phyloP scores from a whole-genome alignment of 1,284 basidiomycete species.

The Marasmius oreades region DNA sequence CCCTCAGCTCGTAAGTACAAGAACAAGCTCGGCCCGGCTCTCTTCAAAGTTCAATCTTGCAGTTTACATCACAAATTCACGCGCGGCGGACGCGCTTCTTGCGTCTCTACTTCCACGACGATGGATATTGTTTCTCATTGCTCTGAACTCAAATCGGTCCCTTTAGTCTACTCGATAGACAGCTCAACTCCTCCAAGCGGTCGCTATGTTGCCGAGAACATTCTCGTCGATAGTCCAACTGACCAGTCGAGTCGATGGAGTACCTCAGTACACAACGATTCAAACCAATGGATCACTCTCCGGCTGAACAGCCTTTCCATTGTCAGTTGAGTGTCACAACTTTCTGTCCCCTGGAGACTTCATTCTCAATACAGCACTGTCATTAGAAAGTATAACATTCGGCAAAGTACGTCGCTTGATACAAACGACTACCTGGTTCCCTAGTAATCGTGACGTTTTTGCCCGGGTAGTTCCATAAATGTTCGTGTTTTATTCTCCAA shows the following conservation, averaged over 20 bases:
- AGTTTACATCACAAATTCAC: no score
- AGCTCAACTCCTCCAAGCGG: constrained; percentile 68
- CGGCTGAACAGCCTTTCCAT: constrained; percentile 53
- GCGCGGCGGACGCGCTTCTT: no score
- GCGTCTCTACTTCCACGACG: no score
- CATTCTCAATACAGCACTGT: no score
- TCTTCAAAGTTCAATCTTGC: no score
- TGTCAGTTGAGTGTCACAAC: constrained; percentile 53
- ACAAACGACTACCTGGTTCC: not conserved
- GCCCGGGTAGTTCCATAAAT: constrained; percentile 48
- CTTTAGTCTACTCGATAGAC: constrained; percentile 49
- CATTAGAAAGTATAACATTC: constrained; percentile 70
- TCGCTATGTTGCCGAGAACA: constrained; percentile 64
- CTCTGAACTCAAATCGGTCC: constrained; percentile 18
- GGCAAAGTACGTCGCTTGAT: constrained; percentile 57
- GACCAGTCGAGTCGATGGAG: constrained; percentile 75
- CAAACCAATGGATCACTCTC: constrained; percentile 70
- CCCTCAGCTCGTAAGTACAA: no score
- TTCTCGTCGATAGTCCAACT: constrained; percentile 56
- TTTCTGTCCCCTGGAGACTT: no score
- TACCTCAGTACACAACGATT: constrained; percentile 52
- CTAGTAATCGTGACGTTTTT: constrained; percentile 6
- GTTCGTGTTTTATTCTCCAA: constrained; percentile 32
- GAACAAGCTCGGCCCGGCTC: no score
- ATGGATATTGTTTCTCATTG: constrained; percentile 5